Evolutionary conservation across 2,329 filamentous ascomycete species (phyloP), one percentile per base, ranked within the genome.

Genomic region (Fusarium scirpi): DNA sequence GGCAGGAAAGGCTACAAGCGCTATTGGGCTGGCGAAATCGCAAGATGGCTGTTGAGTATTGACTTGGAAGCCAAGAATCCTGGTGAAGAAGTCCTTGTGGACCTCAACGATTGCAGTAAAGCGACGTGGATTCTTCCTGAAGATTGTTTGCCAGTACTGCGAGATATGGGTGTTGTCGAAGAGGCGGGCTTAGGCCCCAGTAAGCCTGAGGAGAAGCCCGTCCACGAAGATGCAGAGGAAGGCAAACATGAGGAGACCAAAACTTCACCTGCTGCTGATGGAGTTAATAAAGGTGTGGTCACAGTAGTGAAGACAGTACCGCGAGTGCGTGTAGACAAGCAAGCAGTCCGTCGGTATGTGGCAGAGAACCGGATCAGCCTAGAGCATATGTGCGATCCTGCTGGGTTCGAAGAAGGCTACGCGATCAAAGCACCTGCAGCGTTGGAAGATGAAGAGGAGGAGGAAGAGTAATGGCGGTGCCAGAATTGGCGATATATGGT

Each of bases 1-100:
- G 95, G 95, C 2, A 88, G 89, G 72, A 92, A 89, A 76, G 94
- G 94, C 6, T 98, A 98, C 81, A 86, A 87, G 73, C 86, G 92
- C 8, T 98, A 92, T 80, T 98, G 95, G 95, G 90, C 91, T 2
- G 90, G 91, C 45, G 93, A 96, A 72, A 90, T 98, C 67, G 91
- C 91, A 8, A 86, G 93, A n/a, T 92, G 87, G 86, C 72, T 91
- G 10, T 78, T 91, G 11, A 75, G 76, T 25, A 69, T 86, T 4
- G 80, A 83, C 5, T 20, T 69, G 87, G n/a, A 78, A 29, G 70
- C 79, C 32, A 56, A 70, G 25, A 40, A 62, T 68, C 18, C 67
- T 1, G 74, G 53, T 32, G 73, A 55, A 58, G 76, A 89, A 74
- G 76, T 83, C 7, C 80, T 94, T 56, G 82, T 90, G 0, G 91